Percentiles rank a stretch among this genome's conserved stretches.
Conservation (phyloP, 768 basidiomycete species). For the Suillus weaverae region DNA sequence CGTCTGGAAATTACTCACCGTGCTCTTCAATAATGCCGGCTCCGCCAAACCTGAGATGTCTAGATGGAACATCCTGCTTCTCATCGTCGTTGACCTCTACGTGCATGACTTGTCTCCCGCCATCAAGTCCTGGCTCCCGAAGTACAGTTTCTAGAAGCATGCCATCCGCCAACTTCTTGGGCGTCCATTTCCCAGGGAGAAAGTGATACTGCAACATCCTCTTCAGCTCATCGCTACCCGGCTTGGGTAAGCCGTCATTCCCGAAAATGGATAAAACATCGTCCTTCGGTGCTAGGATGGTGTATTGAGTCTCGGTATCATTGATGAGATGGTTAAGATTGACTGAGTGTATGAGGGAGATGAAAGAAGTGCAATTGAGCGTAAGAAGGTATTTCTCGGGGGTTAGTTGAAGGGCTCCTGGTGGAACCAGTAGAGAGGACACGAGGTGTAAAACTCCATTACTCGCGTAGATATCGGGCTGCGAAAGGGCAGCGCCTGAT, state of each 20-base stretch:
- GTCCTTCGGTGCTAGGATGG: constrained; percentile 90
- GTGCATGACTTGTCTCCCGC: constrained; percentile 67
- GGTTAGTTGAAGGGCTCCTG: constrained; percentile 74
- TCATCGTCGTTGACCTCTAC: constrained; percentile 59
- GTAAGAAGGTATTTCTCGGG: constrained; percentile 95
- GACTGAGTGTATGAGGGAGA: constrained; percentile 83
- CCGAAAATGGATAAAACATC: constrained; percentile 70
- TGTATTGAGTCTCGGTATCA: constrained; percentile 66
- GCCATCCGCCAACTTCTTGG: constrained; percentile 67
- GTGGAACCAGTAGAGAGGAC: constrained; percentile 77
- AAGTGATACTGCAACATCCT: constrained; percentile 87
- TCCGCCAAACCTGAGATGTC: constrained; percentile 77
- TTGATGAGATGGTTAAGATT: constrained; percentile 72
- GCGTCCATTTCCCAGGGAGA: constrained; percentile 75
- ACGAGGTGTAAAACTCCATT: constrained; percentile 95
- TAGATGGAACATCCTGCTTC: constrained; percentile 46
- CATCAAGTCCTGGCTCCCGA: constrained; percentile 65
- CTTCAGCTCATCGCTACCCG: constrained; percentile 68
- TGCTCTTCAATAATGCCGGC: constrained; percentile 77
- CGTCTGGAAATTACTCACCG: constrained; percentile 46
- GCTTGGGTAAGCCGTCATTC: constrained; percentile 52
- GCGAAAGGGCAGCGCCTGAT: constrained; percentile 58
- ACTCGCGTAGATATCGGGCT: constrained; percentile 87
- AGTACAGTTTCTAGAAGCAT: constrained; percentile 81
- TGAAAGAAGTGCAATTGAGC: constrained; percentile 88